Base-by-base conservation (phyloP, 1,284 basidiomycete species). In the Moesziomyces sp. region DNA sequence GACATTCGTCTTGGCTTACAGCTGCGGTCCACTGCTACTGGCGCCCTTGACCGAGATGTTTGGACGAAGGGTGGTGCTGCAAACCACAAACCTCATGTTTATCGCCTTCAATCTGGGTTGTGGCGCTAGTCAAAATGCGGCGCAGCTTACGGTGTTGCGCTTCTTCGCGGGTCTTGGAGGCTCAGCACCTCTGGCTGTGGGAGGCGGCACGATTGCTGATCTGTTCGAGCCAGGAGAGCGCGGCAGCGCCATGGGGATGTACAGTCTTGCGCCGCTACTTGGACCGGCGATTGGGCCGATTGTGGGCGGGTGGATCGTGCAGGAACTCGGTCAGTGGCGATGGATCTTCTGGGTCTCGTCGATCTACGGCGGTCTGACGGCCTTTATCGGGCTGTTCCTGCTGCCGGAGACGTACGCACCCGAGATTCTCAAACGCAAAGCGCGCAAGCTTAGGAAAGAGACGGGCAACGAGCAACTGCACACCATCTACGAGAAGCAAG, bases 161-260 rank as follows among this genome's bases (percentile, higher is more conserved):
- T 90, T 92, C 83, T 79, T 92, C 5, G 88, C 89, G 4, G 91
- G 91, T 0, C 86, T 86, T 1, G 91, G 91, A 62, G 87, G 86
- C 83, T 56, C 85, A 0, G 84, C 85, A 0, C 85, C 87, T 0
- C 69, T 87, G 23, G 87, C 87, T 19, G 86, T 86, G 55, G 84
- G 85, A 0, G 86, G 87, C 5, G 87, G 86, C 1, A 69, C 88
- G 28, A 83, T 92, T 30, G 88, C 90, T 5, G 86, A 87, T 61
- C 81, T 88, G 42, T 93, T 91, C 90, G 90, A 91, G 68, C 87
- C 88, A 0, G 87, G 88, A 57, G 87, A 87, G 40, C 87, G 91
- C 49, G 91, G 91, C 7, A 88, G 88, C 54, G 91, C 91, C 0
- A 85, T 92, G 67, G 88, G 89, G 11, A 80, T 91, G 51, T 92